Conservation (phyloP, 345 rosid genomes). For the Microcos paniculata region DNA sequence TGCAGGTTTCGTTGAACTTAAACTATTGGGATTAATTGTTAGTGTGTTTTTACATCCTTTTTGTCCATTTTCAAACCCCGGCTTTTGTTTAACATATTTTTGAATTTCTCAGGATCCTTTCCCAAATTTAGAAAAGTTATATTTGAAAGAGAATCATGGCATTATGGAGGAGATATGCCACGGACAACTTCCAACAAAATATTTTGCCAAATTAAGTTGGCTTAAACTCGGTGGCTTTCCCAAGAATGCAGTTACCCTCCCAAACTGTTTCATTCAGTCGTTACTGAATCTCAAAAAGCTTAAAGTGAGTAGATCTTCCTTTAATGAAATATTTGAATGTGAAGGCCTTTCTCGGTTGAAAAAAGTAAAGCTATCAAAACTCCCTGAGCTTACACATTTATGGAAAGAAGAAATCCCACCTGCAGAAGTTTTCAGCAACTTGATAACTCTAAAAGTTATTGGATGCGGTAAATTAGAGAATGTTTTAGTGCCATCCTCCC, state of each 20-base stretch:
- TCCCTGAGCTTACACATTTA: neutral
- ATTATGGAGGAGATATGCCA: constrained; percentile 12
- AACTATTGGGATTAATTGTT: neutral
- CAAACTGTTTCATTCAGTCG: neutral
- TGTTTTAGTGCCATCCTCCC: constrained; percentile 8
- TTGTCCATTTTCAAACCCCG: neutral
- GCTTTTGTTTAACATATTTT: neutral
- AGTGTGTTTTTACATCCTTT: neutral
- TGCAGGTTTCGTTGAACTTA: neutral
- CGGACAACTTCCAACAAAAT: constrained; percentile 1
- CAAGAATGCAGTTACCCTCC: neutral
- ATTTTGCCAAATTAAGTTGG: neutral
- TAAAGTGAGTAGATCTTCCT: constrained; percentile 1
- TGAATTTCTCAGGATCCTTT: constrained; percentile 2
- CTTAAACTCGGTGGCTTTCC: neutral
- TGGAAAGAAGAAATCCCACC: constrained; percentile 6
- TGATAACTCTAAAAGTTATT: constrained; percentile 15
- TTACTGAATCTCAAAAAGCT: constrained; percentile 5
- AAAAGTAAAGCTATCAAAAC: neutral
- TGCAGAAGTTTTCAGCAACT: neutral
- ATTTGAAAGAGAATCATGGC: neutral
- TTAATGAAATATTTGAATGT: constrained; percentile 5
- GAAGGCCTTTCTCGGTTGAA: neutral
- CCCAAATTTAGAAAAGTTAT: constrained; percentile 4
- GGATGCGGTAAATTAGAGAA: neutral